phyloP scores from a whole-genome alignment of 129 eudicot species.

The Rutidosis leptorrhynchoides region DNA sequence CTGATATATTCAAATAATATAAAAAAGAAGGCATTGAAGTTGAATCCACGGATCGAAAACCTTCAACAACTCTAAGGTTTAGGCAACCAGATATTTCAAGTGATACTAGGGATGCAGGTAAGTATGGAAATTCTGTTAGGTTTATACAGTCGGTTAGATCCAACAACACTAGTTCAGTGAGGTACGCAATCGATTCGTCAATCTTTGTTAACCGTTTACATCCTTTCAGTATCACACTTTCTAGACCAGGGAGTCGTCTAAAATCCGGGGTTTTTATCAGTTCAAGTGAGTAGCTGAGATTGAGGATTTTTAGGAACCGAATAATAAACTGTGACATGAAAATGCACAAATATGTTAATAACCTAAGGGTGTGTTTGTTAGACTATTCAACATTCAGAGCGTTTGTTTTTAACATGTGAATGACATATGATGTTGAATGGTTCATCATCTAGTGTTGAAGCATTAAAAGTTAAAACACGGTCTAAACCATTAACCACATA shows the following conservation, averaged over 20 bases:
- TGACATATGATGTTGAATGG: too few species aligned
- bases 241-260: constrained; percentile 12
- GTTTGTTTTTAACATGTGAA: too few species aligned
- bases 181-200: background rate
- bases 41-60: background rate
- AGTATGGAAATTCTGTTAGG: constrained; percentile 2
- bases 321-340: constrained; percentile 17
- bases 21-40: constrained; percentile 9
- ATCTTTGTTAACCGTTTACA: constrained; percentile 4
- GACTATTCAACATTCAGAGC: too few species aligned
- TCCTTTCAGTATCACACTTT: background rate
- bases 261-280: constrained; percentile 21
- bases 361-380: too few species aligned
- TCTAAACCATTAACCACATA: too few species aligned
- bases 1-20: background rate
- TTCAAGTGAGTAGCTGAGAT: constrained; percentile 17
- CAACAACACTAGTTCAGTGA: background rate
- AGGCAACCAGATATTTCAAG: constrained; percentile 13
- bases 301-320: constrained; percentile 12
- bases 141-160: constrained; percentile 11
- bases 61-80: constrained; percentile 14
- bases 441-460: too few species aligned
- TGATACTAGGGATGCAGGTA: constrained; percentile 16
- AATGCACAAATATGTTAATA: background rate
- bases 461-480: too few species aligned